Percentiles rank a stretch among this genome's conserved stretches.
phyloP scores from a whole-genome alignment of 305 asterid species.

The Solanum hybrid region DNA sequence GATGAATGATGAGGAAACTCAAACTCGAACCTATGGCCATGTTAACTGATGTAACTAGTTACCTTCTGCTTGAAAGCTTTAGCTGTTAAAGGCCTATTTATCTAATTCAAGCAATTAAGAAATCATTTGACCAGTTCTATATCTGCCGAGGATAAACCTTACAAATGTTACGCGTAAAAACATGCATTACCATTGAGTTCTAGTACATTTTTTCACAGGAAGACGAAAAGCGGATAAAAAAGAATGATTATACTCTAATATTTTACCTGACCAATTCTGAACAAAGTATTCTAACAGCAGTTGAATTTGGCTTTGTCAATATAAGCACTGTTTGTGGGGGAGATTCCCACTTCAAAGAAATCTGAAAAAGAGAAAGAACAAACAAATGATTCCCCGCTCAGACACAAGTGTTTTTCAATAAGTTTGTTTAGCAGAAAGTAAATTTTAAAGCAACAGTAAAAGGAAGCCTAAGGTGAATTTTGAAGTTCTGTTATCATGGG shows the following conservation, averaged over 20 bases:
- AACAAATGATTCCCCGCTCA: not conserved
- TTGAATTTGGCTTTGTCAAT: slow-evolving; percentile 87
- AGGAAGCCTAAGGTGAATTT: not conserved
- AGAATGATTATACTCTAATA: slow-evolving; percentile 4
- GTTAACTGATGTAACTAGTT: not conserved
- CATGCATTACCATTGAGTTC: not conserved
- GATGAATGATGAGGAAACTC: not conserved
- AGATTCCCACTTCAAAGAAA: slow-evolving; percentile 94
- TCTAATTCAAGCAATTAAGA: not conserved
- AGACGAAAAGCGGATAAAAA: not conserved
- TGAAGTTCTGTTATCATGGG: not conserved
- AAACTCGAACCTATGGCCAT: not conserved
- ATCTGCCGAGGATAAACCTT: not conserved
- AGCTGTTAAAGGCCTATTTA: not conserved
- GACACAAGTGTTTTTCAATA: not conserved
- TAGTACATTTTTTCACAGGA: not conserved
- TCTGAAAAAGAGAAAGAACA: slow-evolving; percentile 34
- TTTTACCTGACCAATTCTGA: slow-evolving; percentile 79
- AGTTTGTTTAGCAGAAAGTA: not conserved
- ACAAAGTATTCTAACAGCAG: slow-evolving; percentile 62
- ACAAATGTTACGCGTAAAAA: not conserved
- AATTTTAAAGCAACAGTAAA: not conserved
- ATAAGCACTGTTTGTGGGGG: slow-evolving; percentile 89
- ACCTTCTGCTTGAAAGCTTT: not conserved
- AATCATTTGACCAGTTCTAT: not conserved